These are phyloP conservation scores for Hypoxylon sp. DNA, from an alignment of 2,329 filamentous ascomycete species.

Conservation along the genomic window DNA sequence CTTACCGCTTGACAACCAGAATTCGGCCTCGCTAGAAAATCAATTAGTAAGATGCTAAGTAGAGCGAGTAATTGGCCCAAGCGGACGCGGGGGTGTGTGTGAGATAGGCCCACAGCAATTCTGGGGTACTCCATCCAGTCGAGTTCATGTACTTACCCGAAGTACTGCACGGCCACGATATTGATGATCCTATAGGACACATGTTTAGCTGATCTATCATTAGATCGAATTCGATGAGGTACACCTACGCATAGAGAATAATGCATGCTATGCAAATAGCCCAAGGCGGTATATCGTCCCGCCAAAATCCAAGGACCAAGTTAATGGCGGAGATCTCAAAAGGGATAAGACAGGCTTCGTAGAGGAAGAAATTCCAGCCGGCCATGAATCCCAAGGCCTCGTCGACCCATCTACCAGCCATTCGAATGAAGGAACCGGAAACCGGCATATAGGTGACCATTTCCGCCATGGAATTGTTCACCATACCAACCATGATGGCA, in stretches of 20 bases:
- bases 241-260: conserved; percentile 57
- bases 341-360: conserved; percentile 57
- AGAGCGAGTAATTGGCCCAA: conserved; percentile 2
- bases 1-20: conserved; percentile 74
- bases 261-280: conserved; percentile 60
- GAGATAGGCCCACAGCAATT: conserved; percentile 6
- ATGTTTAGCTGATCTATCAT: conserved; percentile 31
- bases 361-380: conserved; percentile 60
- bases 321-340: conserved; percentile 58
- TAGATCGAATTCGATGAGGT: conserved; percentile 4
- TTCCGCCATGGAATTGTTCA: conserved; percentile 75
- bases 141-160: conserved; percentile 44
- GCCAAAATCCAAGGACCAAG: conserved; percentile 61
- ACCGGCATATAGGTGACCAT: conserved; percentile 74
- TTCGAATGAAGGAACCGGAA: conserved; percentile 72
- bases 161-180: conserved; percentile 51
- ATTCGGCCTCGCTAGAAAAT: conserved; percentile 77
- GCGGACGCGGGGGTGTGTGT: conserved; percentile 3
- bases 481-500: conserved; percentile 64
- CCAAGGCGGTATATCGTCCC: conserved; percentile 58
- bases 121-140: neutral
- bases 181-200: conserved; percentile 47
- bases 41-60: conserved; percentile 30
- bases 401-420: conserved; percentile 74
- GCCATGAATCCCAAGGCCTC: conserved; percentile 72